Base-by-base conservation (phyloP, 1,139 yeast genomes). In the Petasospora rhodanensis region DNA sequence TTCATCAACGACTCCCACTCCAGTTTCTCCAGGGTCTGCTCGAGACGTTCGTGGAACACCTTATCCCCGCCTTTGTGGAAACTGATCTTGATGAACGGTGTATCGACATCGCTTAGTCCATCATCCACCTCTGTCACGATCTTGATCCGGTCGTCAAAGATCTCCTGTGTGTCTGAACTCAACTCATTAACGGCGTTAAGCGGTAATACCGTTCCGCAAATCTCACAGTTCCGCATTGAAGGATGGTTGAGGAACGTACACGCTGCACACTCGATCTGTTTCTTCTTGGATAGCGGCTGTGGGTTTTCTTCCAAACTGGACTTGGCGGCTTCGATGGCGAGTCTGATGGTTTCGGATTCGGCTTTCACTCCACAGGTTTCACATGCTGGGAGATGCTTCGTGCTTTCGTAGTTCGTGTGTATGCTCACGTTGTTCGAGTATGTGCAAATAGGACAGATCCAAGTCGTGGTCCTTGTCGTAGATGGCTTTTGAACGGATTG, bases 211-310 rank as follows among this genome's bases (percentile, higher is more conserved):
- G 80, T 65, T 0, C 95, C 96, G 61, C 97, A 91, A 54, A 91
- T 71, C 56, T 91, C 98, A 56, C 98, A 91, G 42, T 66, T 68
- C 29, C 69, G 62, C 65, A 91, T 62, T 4, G 84, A 74, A 0
- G 89, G 83, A 55, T 89, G 96, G 54, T 91, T 91, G 12, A 75
- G 63, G 51, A 89, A 91, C 0, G 97, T 91, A 51, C 97, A 91
- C 28, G 71, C 67, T 0, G 87, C 79, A 46, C 98, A 91, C 30
- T 68, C 68, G 64, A 35, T 73, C 67, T 31, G 62, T 56, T 26
- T 29, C 10, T 19, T 10, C 25, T 22, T 24, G 5, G 20, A 19
- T n/a, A 14, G 10, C 8, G 19, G 22, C 6, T 6, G 14, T 25
- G 28, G 8, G 13, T 6, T 12, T 21, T 18, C 12, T 18, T n/a